Percentiles rank a stretch among this genome's conserved stretches.
These are phyloP conservation scores for Glebionis coronaria DNA, from an alignment of 129 eudicot genomes.

Conservation along the genomic window DNA sequence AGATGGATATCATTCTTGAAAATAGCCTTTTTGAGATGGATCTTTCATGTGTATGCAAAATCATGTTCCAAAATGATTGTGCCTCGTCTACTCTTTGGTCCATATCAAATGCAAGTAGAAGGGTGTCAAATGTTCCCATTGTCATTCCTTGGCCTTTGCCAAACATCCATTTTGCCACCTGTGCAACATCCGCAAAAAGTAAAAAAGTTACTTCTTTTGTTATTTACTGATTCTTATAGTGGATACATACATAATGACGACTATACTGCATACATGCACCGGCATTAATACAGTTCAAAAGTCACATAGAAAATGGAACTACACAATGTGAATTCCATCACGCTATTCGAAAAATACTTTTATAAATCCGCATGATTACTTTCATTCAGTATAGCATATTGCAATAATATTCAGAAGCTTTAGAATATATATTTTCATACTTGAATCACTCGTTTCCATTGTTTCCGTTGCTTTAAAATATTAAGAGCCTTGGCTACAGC, in stretches of 20 bases:
- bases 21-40: slow-evolving; percentile 72
- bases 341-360: neutral
- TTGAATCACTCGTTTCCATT: slow-evolving; percentile 79
- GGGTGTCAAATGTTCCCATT: slow-evolving; percentile 86
- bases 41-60: slow-evolving; percentile 76
- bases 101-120: slow-evolving; percentile 81
- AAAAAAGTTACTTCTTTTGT: slow-evolving; percentile 1
- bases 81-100: slow-evolving; percentile 82
- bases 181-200: slow-evolving; percentile 12
- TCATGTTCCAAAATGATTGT: slow-evolving; percentile 82
- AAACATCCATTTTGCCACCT: slow-evolving; percentile 98
- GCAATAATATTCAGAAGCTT: slow-evolving; percentile 12
- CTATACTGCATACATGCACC: neutral
- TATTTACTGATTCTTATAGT: neutral
- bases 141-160: slow-evolving; percentile 98
- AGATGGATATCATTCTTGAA: slow-evolving; percentile 65
- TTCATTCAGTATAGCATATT: neutral
- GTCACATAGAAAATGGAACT: too few relatives aligned
- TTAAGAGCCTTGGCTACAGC: slow-evolving; percentile 89
- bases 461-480: slow-evolving; percentile 62
- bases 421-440: slow-evolving; percentile 32
- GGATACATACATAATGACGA: neutral
- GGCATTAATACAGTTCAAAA: neutral
- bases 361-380: neutral
- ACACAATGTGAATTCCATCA: neutral